These are phyloP conservation scores for Isabelozyma gotoi DNA, from an alignment of 805 yeast species.

Conservation along the genomic window DNA sequence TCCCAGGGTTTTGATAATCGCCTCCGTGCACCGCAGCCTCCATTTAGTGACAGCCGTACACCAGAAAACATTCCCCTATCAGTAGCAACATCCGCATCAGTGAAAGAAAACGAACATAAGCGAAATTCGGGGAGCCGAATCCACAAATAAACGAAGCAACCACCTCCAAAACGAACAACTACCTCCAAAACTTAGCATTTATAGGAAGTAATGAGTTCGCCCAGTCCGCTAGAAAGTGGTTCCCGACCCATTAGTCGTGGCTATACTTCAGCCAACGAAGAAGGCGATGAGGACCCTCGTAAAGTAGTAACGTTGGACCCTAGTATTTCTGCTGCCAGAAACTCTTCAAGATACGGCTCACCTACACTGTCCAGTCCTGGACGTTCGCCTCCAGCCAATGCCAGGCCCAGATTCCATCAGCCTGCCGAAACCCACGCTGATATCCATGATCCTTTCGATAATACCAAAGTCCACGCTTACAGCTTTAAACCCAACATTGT, in stretches of 20 bases:
- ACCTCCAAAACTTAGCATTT: not conserved
- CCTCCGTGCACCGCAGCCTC: not conserved
- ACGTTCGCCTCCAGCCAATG: not conserved
- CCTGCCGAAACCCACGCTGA: not conserved
- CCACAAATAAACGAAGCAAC: not conserved
- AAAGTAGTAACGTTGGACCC: not conserved
- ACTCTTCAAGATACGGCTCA: not conserved
- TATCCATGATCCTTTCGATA: slow-evolving; percentile 23
- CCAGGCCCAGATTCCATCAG: not conserved
- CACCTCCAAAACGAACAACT: not conserved
- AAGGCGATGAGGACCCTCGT: not conserved
- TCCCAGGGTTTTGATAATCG: not conserved
- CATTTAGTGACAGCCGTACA: no score
- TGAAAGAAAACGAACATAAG: no score
- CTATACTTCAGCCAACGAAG: not conserved
- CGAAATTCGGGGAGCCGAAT: not conserved
- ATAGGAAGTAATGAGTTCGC: not conserved
- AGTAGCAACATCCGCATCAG: no score
- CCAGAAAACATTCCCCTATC: no score
- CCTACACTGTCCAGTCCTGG: not conserved
- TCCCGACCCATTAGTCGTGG: not conserved
- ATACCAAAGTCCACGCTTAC: slow-evolving; percentile 29
- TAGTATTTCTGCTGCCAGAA: not conserved
- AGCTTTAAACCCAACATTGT: slow-evolving; percentile 35
- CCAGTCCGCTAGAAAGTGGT: not conserved